These are phyloP conservation scores for Globisporangium spiculum DNA, from an alignment of 352 stramenopile genomes.

Conservation along the genomic window DNA sequence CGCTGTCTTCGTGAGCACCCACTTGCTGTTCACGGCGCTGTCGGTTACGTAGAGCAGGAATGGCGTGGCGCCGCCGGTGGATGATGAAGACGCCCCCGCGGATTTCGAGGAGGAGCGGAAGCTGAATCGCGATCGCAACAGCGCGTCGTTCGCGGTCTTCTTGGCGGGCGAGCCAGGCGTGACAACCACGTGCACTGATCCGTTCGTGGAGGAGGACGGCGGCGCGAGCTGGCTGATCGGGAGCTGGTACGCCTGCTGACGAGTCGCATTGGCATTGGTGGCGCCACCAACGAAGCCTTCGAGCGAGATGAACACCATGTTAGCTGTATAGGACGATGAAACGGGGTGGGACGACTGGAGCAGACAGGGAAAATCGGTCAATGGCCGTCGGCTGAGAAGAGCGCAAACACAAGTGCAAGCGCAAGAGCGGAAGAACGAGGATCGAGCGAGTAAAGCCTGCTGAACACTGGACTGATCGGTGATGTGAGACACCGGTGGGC, in stretches of 20 bases:
- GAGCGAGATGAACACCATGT: slow-evolving; percentile 78
- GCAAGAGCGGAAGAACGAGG: not conserved
- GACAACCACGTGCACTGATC: slow-evolving; percentile 52
- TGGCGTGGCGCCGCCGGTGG: slow-evolving; percentile 13
- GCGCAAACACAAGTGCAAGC: too few species aligned
- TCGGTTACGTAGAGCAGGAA: slow-evolving; percentile 83
- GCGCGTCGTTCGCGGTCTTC: slow-evolving; percentile 18
- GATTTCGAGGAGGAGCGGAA: slow-evolving; percentile 3
- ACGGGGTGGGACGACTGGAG: not conserved
- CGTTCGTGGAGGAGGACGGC: slow-evolving; percentile 9
- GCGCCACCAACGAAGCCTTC: slow-evolving; percentile 44
- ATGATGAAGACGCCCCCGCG: slow-evolving; percentile 1
- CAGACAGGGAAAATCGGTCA: not conserved
- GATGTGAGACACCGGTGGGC: slow-evolving; percentile 4
- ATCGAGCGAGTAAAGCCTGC: not conserved
- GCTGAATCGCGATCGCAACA: slow-evolving; percentile 12
- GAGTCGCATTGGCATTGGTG: slow-evolving; percentile 7
- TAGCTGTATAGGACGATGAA: not conserved
- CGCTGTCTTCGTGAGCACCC: slow-evolving; percentile 59
- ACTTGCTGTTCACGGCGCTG: slow-evolving; percentile 58
- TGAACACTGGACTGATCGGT: not conserved
- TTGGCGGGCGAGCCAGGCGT: slow-evolving; percentile 65
- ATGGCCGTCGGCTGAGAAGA: not conserved
- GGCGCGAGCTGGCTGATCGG: slow-evolving; percentile 6
- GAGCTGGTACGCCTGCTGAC: slow-evolving; percentile 12